phyloP scores from a whole-genome alignment of 345 rosid species.

The Citrus hindsii region DNA sequence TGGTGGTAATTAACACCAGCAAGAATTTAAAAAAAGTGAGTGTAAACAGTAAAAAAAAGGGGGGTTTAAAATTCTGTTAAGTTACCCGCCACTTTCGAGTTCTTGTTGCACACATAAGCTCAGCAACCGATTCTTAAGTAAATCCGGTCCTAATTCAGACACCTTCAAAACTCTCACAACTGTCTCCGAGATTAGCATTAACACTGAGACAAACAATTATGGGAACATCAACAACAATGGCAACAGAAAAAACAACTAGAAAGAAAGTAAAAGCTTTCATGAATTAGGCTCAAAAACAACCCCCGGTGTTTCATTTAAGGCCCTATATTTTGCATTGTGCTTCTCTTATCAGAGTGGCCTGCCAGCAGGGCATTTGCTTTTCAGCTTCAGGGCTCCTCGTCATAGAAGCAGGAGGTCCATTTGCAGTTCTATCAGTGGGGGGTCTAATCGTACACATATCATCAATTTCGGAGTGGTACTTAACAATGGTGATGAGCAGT shows the following conservation, averaged over 20 bases:
- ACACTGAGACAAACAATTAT: too few species aligned
- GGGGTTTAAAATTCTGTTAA: background rate
- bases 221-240: background rate
- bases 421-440: background rate
- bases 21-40: background rate
- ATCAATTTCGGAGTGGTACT: too few species aligned
- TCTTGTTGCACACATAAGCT: background rate
- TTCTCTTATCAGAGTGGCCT: slow-evolving; percentile 14
- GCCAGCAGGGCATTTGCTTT: background rate
- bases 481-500: background rate
- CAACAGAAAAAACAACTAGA: background rate
- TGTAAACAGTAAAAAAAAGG: background rate
- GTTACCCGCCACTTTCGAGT: slow-evolving; percentile 1
- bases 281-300: background rate
- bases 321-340: slow-evolving; percentile 4
- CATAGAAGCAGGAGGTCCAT: slow-evolving; percentile 24
- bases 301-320: slow-evolving; percentile 17
- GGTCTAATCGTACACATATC: background rate
- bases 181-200: background rate
- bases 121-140: background rate
- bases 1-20: background rate
- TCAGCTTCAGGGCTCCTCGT: slow-evolving; percentile 22
- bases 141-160: background rate
- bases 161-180: background rate
- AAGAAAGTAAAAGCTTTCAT: background rate